Conservation (phyloP, 176 grass and related monocot genomes). For the Aegilops speltoides region DNA sequence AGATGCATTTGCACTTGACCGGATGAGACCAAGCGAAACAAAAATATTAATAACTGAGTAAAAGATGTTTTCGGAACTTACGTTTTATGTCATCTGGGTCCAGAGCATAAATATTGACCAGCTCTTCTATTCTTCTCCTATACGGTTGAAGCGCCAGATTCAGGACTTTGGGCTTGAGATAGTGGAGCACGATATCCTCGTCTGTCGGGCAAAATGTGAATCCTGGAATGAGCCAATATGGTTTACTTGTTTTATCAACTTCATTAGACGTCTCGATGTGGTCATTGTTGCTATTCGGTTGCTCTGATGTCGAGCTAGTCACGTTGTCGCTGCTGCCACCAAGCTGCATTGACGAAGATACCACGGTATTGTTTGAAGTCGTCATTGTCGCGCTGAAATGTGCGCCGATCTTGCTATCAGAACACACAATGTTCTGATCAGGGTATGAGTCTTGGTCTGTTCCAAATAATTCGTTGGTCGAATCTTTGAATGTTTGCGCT, state of each 20-base stretch:
- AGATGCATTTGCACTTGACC: too few species aligned
- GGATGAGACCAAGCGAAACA: too few species aligned
- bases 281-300: too few species aligned
- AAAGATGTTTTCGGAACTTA: background rate
- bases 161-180: background rate
- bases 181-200: background rate
- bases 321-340: background rate
- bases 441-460: background rate
- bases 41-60: too few species aligned
- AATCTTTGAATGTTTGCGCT: background rate
- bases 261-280: too few species aligned
- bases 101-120: background rate
- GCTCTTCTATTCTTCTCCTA: too few species aligned
- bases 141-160: too few species aligned
- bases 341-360: background rate
- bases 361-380: too few species aligned
- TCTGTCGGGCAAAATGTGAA: constrained; percentile 3
- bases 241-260: too few species aligned
- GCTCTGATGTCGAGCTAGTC: background rate
- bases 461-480: background rate
- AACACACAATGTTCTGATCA: background rate
- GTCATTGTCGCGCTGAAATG: background rate
- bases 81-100: background rate
- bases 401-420: background rate
- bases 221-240: background rate